These are phyloP conservation scores for Pseudevernia furfuracea DNA, from an alignment of 495 filamentous ascomycete genomes.

Conservation along the genomic window DNA sequence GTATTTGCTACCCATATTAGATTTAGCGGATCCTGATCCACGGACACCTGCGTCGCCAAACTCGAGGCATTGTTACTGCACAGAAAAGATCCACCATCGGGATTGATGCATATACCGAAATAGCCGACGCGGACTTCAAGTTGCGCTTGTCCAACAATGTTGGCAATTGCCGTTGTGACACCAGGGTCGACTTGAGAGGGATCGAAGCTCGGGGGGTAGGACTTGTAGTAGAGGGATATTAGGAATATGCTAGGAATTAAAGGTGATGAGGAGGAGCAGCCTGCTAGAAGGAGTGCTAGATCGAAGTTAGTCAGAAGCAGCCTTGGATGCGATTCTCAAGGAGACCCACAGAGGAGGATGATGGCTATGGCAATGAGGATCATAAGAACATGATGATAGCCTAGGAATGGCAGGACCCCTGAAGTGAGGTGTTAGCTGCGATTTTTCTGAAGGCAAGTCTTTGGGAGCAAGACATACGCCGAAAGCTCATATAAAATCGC, in stretches of 20 bases:
- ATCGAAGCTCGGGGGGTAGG: conserved; percentile 54
- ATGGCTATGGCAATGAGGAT: conserved; percentile 89
- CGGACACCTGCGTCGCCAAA: conserved; percentile 52
- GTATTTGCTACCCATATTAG: conserved; percentile 64
- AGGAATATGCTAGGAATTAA: conserved; percentile 62
- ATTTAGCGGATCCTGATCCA: conserved; percentile 63
- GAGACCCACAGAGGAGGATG: conserved; percentile 80
- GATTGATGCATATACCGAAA: conserved; percentile 62
- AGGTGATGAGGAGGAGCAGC: conserved; percentile 62
- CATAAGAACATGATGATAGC: conserved; percentile 99
- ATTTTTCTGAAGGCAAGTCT: background rate
- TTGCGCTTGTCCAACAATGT: conserved; percentile 55
- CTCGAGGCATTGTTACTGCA: conserved; percentile 62
- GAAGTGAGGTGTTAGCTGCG: conserved; percentile 8
- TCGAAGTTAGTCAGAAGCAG: background rate
- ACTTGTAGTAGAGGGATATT: conserved; percentile 61
- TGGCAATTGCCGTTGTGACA: conserved; percentile 58
- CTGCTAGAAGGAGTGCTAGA: conserved; percentile 51
- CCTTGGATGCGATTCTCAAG: background rate
- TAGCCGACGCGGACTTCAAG: conserved; percentile 66
- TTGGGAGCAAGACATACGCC: conserved; percentile 20
- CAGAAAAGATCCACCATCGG: conserved; percentile 54
- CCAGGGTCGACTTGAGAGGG: conserved; percentile 77
- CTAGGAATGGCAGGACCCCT: conserved; percentile 91
- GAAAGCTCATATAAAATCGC: conserved; percentile 28